Conservation (phyloP, 2,329 filamentous ascomycete species). For the Periconia macrospinosa region DNA sequence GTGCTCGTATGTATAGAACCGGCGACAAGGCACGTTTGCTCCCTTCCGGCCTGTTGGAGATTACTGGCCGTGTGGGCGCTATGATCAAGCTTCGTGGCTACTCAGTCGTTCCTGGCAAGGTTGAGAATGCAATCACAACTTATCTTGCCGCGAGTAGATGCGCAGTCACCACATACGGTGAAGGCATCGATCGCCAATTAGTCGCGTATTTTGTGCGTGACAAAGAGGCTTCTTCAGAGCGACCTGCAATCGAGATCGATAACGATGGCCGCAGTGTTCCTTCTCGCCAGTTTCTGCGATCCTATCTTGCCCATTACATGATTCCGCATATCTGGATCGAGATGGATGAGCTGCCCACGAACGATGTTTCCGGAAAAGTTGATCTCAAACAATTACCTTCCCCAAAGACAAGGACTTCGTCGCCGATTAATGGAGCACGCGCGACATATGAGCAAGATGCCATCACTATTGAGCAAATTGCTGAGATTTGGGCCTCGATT, state of each 20-base stretch:
- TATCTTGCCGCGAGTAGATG: conserved; percentile 72
- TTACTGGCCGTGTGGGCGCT: conserved; percentile 73
- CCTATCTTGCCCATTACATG: conserved; percentile 79
- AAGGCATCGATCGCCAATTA: conserved; percentile 73
- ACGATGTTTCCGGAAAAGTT: conserved; percentile 77
- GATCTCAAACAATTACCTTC: conserved; percentile 72
- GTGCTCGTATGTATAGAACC: conserved; percentile 73
- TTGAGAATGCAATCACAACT: conserved; percentile 71
- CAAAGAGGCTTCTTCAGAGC: conserved; percentile 58
- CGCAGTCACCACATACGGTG: conserved; percentile 72
- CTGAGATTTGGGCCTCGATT: conserved; percentile 71
- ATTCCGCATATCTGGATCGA: conserved; percentile 78
- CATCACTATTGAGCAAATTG: conserved; percentile 67
- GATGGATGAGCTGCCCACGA: conserved; percentile 70
- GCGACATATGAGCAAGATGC: conserved; percentile 61
- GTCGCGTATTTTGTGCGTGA: conserved; percentile 77
- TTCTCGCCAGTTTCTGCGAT: conserved; percentile 65
- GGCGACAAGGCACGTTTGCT: conserved; percentile 71
- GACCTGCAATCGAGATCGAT: conserved; percentile 67
- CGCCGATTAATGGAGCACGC: conserved; percentile 48
- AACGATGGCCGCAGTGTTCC: conserved; percentile 71
- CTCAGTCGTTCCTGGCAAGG: conserved; percentile 75
- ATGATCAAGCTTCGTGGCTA: conserved; percentile 84
- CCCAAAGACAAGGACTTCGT: conserved; percentile 52
- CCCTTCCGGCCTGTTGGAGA: conserved; percentile 69